phyloP scores from a whole-genome alignment of 257 asterid species.

The Solanum tacnaense region DNA sequence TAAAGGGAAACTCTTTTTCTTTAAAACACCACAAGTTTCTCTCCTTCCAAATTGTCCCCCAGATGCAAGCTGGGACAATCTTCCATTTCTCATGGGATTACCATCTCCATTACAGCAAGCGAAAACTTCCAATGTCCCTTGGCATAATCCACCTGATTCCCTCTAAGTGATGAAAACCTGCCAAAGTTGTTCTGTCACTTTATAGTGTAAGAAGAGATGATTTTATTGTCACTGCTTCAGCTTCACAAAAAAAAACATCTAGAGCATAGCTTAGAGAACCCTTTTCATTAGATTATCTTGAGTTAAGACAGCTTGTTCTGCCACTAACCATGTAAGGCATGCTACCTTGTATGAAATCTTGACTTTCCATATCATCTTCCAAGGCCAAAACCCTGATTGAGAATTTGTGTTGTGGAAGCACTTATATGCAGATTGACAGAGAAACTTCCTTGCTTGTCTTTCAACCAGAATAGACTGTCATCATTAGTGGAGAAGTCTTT shows the following conservation, averaged over 20 bases:
- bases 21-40: neutral
- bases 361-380: neutral
- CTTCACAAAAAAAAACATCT: neutral
- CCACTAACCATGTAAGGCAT: neutral
- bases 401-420: neutral
- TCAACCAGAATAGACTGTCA: neutral
- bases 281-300: neutral
- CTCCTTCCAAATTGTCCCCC: neutral
- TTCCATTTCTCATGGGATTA: neutral
- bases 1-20: neutral
- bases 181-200: neutral
- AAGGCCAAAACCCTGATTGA: neutral
- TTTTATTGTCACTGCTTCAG: neutral
- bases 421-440: neutral
- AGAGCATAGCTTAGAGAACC: neutral
- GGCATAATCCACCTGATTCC: neutral
- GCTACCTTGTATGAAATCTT: neutral
- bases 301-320: neutral
- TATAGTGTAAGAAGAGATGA: neutral
- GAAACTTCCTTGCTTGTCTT: neutral
- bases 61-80: neutral
- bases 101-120: neutral
- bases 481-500: neutral
- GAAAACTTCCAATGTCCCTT: neutral
- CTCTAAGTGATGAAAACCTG: neutral